These are phyloP conservation scores for Stachybotrys chartarum DNA, from an alignment of 2,329 filamentous ascomycete species.

Conservation along the genomic window DNA sequence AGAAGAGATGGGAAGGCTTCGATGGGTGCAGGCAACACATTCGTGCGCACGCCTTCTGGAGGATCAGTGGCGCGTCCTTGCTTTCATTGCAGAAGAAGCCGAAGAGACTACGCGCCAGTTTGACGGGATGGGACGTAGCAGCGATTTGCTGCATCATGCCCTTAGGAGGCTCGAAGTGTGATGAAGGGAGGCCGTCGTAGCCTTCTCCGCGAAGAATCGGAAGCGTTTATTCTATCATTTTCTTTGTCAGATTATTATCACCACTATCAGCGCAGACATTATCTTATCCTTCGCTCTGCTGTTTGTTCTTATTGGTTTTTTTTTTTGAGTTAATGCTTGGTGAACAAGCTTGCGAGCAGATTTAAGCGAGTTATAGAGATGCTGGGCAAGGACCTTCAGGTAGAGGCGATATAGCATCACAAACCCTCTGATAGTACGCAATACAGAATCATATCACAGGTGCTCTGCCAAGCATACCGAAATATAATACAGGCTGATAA, in stretches of 20 bases:
- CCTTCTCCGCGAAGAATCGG: background rate
- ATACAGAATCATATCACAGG: too few species aligned
- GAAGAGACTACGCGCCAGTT: too few species aligned
- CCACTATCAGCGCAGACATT: background rate
- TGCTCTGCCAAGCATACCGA: too few species aligned
- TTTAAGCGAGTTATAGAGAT: slow-evolving; percentile 6
- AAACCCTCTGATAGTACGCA: too few species aligned
- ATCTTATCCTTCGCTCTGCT: slow-evolving; percentile 13
- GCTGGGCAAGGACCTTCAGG: background rate
- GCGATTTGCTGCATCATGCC: background rate
- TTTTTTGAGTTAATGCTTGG: slow-evolving; percentile 26
- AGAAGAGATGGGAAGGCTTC: background rate
- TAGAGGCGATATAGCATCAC: background rate
- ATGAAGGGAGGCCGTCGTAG: background rate
- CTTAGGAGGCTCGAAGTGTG: background rate
- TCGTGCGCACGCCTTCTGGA: background rate
- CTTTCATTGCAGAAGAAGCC: too few species aligned
- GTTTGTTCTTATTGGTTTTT: slow-evolving; percentile 13
- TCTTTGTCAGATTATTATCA: background rate
- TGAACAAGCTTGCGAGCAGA: slow-evolving; percentile 24
- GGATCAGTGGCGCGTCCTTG: too few species aligned
- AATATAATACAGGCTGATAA: too few species aligned
- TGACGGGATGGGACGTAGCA: too few species aligned
- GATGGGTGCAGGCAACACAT: background rate
- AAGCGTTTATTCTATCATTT: background rate